Evolutionary conservation across 2,329 filamentous ascomycete genomes (phyloP), one percentile per base, ranked within the genome.

Genomic region (Hortaea sp.): DNA sequence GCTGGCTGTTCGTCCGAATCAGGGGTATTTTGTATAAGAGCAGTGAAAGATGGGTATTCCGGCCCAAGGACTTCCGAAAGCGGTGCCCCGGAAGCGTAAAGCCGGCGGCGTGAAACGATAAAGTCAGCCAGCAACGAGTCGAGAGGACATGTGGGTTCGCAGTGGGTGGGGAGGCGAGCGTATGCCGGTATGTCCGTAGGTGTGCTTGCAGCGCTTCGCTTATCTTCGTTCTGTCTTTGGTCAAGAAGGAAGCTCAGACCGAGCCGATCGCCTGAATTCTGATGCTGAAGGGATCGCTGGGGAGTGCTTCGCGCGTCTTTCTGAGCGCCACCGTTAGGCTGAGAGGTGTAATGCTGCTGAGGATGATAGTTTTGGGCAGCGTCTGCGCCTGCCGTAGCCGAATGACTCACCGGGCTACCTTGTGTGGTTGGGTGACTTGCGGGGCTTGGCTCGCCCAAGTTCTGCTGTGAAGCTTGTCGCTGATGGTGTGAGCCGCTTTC

Each of bases 71-170:
- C 75, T 39, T 84, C 78, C 37, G 79, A 73, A 6, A 74, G 66
- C 0, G 82, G 69, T 1, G 80, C 73, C 4, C 85, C 85, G 49
- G 85, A 76, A 1, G 76, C 76, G 1, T 81, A 76, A 41, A 80
- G 79, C 56, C 82, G 76, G 31, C 76, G 76, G 5, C 84, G 78
- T 56, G 86, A 79, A 28, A 77, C 73, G 29, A 92, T 74, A 58
- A 92, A 94, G 60, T 89, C 82, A 27, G 90, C 75, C 39, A 94
- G 74, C n/a, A 95, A 76, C 38, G 71, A 73, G 59, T 94, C 88
- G 1, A 94, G 73, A 0, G 85, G 79, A 61, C 85, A 92, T 0
- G 85, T 88, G 1, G 86, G 76, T 1, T 73, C 63, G 13, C 76
- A 72, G 57, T 88, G 86, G 29, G 62, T 63, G 2, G 69, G 69